Conservation (phyloP, 179 eudicot genomes). For the Sideroxylon spinosum region DNA sequence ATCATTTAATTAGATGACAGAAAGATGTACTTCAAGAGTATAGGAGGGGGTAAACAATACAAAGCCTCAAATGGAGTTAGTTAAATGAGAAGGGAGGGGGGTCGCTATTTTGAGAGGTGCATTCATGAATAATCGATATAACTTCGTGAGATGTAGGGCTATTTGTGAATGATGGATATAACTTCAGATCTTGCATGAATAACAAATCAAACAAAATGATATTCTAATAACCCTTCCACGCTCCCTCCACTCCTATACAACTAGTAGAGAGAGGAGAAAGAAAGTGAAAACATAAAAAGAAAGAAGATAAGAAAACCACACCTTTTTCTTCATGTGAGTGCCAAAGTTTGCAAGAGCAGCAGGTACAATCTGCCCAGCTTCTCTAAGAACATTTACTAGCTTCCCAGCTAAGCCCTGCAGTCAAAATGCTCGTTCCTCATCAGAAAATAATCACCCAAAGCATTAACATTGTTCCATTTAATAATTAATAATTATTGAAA, state of each 20-base stretch:
- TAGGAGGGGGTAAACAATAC: no score
- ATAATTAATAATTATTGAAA: not conserved
- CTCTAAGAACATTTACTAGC: conserved; percentile 91
- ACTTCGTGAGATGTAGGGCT: no score
- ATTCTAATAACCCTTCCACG: not conserved
- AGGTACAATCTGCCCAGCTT: conserved; percentile 88
- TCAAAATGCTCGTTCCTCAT: conserved; percentile 2
- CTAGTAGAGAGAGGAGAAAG: no score
- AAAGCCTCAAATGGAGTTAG: no score
- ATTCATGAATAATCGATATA: no score
- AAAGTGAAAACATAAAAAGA: not conserved
- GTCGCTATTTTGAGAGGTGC: no score
- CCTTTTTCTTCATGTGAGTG: conserved; percentile 98
- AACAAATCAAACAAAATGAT: not conserved
- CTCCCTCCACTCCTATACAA: not conserved
- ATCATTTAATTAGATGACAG: no score
- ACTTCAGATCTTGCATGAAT: not conserved
- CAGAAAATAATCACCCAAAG: not conserved
- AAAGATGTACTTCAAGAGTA: no score
- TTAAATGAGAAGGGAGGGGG: no score
- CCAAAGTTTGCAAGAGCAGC: conserved; percentile 74
- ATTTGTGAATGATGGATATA: no score
- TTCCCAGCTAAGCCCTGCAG: conserved; percentile 85
- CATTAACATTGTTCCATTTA: not conserved
- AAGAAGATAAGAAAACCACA: conserved; percentile 19